Evolutionary conservation across 176 grass and related monocot genomes (phyloP), one percentile per base, ranked within the genome.

Genomic region (Leersia perrieri): DNA sequence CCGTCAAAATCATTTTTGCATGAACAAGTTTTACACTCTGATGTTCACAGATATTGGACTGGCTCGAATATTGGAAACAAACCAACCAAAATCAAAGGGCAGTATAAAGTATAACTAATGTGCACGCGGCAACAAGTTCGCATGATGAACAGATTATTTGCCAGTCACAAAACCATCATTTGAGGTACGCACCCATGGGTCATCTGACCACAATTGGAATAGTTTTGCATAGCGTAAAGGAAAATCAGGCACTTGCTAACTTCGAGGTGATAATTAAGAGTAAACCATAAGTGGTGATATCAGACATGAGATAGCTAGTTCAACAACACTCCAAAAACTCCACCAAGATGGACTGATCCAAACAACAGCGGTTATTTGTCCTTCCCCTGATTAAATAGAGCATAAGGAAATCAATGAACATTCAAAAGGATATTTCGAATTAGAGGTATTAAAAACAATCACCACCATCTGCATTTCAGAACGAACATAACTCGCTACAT

Each of bases 281-380:
- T 81, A 82, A 23, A 70, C 77, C 84, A 68, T 27, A 81, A 49
- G 35, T 73, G 49, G 57, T 1, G 35, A 77, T 66, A 89, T 76
- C 71, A 74, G 74, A 72, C 83, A 89, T 1, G 34, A 77, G 72
- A 73, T 33, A 32, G 70, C 35, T 63, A 67, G 3, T 77, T 81
- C 66, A 89, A n/a, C 45, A 66, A 61, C 83, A 60, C 78, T 77
- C 83, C 65, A 86, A 89, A 58, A 89, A 82, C 78, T 86, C 78
- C 78, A 77, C 9, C 72, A 1, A 72, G 83, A 77, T 78, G 83
- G 82, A 76, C 44, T 11, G 0, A 36, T 77, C 66, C 11, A 13
- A 66, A 11, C 1, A 18, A 27, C 66, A 26, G 11, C 11, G 16
- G 60, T 86, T 20, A 86, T 60, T 89, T 85, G 83, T 45, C 84